Conservation (phyloP, 2,329 filamentous ascomycete species). For the Neurospora sp. region DNA sequence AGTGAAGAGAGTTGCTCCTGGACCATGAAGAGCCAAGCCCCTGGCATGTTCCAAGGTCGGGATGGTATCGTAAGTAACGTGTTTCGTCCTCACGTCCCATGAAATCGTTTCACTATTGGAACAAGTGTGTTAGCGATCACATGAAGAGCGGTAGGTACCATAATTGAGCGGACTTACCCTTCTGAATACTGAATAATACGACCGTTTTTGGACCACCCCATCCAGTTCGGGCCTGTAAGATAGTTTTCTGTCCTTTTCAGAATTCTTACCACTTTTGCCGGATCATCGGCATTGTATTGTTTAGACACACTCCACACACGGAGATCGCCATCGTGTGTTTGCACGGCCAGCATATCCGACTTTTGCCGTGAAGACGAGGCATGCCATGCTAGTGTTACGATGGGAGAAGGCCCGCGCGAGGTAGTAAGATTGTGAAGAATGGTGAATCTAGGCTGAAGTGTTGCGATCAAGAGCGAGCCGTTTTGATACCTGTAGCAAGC, state of each 20-base stretch:
- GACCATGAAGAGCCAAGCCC: conserved; percentile 79
- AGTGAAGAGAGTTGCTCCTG: conserved; percentile 86
- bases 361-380: conserved; percentile 92
- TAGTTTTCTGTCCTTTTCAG: conserved; percentile 70
- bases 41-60: conserved; percentile 74
- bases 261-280: conserved; percentile 80
- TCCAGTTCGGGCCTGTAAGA: conserved; percentile 77
- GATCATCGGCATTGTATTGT: conserved; percentile 56
- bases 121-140: conserved; percentile 22
- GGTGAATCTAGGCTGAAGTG: conserved; percentile 81
- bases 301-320: conserved; percentile 96
- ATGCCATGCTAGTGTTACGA: conserved; percentile 86
- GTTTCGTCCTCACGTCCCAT: conserved; percentile 98
- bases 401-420: conserved; percentile 72
- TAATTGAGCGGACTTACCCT: conserved; percentile 49
- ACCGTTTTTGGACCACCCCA: conserved; percentile 97
- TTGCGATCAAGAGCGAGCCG: conserved; percentile 83
- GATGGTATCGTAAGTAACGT: conserved; percentile 81
- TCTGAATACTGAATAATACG: conserved; percentile 88
- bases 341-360: conserved; percentile 93
- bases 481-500: conserved; percentile 66
- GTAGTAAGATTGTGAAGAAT: conserved; percentile 89
- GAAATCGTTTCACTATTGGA: conserved; percentile 67
- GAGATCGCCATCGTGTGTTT: conserved; percentile 84
- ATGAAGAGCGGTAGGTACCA: neutral